Base-by-base conservation (phyloP, 208 protist species). In the Entamoeba moshkovskii region DNA sequence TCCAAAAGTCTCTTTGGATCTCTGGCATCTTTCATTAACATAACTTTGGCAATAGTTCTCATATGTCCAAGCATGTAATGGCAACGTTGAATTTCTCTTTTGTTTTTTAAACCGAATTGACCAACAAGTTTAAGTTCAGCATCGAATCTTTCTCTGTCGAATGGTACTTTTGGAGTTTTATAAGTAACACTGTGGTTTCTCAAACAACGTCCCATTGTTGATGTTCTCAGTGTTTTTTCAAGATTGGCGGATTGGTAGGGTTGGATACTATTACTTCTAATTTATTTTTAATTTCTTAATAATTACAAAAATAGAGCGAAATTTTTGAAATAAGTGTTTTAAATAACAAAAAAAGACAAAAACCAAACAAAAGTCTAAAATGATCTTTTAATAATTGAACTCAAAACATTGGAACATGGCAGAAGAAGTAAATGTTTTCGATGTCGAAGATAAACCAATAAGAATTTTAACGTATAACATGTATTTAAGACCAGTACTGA, bases 111-210 rank as follows among this genome's bases (percentile, higher is more conserved):
- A 46, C 95, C 95, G 45, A 93, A 96, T 15, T 95, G 46, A 48
- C 95, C 95, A 49, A 29, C n/a, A 92, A 99, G 95, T 97, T 99
- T 99, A 95, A 99, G 97, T 97, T 99, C 99, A 92, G 97, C 96
- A 96, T 99, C 98, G 93, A 99, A 97, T 95, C 99, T 98, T 96
- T 99, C 98, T 97, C 99, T 99, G 97, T 99, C 99, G 97, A 99
- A 99, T 94, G 99, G 98, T 96, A 98, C 98, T 95, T 98, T 97
- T 92, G 99, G 99, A 52, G 98, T 98, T 25, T 33, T 45, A 15
- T 52, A 94, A 0, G 48, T 92, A 11, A 94, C 94, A 33, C 52
- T 73, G n/a, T 45, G 38, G 48, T 93, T 94, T 46, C 93, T 33
- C 1, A 92, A 49, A 13, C 42, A 47, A 46, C 45, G 16, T 47